Conservation (phyloP, 345 rosid genomes). For the Cardamine chenopodiifolia region DNA sequence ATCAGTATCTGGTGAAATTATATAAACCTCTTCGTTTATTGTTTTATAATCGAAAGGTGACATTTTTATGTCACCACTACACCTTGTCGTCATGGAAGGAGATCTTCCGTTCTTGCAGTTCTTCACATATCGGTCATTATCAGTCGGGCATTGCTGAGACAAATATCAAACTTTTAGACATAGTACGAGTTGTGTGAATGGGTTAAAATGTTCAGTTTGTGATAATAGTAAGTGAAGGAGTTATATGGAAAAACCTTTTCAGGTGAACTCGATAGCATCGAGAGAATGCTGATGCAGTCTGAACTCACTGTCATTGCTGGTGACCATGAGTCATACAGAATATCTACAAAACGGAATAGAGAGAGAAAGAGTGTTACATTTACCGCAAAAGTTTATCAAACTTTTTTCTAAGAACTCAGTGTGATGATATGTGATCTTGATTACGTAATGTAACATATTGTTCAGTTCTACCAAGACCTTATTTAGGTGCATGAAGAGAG, state of each 20-base stretch:
- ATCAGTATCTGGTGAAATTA: constrained; percentile 8
- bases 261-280: constrained; percentile 97
- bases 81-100: constrained; percentile 98
- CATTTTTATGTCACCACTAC: constrained; percentile 30
- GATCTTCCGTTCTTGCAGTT: constrained; percentile 95
- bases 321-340: constrained; percentile 97
- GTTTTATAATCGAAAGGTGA: not conserved
- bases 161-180: not conserved
- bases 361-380: not conserved
- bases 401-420: not conserved
- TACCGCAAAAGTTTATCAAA: not conserved
- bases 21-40: constrained; percentile 23
- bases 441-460: not conserved
- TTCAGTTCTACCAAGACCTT: not conserved
- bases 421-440: not conserved
- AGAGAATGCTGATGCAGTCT: constrained; percentile 95
- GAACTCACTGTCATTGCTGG: constrained; percentile 99
- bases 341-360: constrained; percentile 53
- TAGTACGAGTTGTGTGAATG: not conserved
- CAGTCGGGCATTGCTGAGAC: constrained; percentile 91
- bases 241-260: constrained; percentile 75
- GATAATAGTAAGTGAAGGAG: not conserved
- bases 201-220: not conserved
- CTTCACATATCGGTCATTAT: constrained; percentile 95
- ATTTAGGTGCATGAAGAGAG: not conserved